phyloP scores from a whole-genome alignment of 176 grass and related monocot species.

The Carex cristatella region DNA sequence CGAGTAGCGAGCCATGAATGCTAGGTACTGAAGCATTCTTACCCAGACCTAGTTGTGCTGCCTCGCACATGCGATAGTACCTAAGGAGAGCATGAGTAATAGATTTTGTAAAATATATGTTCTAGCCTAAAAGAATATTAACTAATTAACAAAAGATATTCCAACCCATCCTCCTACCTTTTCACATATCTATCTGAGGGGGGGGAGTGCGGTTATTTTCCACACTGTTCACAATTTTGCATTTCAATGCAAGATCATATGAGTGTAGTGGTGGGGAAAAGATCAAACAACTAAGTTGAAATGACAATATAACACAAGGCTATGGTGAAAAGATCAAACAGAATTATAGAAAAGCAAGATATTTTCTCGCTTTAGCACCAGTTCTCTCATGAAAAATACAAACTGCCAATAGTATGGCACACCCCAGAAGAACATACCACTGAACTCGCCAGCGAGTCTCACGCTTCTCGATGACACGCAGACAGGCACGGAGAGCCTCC shows the following conservation, averaged over 20 bases:
- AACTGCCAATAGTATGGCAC: neutral
- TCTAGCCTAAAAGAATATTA: neutral
- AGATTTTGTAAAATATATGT: neutral
- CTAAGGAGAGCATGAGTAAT: slow-evolving; percentile 31
- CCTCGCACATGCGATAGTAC: slow-evolving; percentile 99
- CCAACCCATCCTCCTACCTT: neutral
- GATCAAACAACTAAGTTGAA: neutral
- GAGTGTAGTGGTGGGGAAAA: neutral
- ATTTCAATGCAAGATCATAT: neutral
- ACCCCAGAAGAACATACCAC: slow-evolving; percentile 46
- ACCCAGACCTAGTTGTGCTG: slow-evolving; percentile 88
- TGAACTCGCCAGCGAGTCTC: slow-evolving; percentile 99
- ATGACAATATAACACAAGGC: too few species aligned
- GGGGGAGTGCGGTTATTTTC: neutral
- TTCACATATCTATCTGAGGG: neutral
- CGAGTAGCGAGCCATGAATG: slow-evolving; percentile 94
- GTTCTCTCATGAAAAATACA: neutral
- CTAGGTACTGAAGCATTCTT: slow-evolving; percentile 97
- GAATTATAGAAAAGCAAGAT: neutral
- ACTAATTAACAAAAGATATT: neutral
- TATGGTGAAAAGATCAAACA: neutral
- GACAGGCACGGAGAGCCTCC: slow-evolving; percentile 88
- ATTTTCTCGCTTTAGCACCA: neutral
- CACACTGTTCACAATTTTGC: neutral
- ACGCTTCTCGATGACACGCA: slow-evolving; percentile 93